Evolutionary conservation across 176 grass and related monocot genomes (phyloP), one percentile per base, ranked within the genome.

Genomic region (Saccharum officinarum): DNA sequence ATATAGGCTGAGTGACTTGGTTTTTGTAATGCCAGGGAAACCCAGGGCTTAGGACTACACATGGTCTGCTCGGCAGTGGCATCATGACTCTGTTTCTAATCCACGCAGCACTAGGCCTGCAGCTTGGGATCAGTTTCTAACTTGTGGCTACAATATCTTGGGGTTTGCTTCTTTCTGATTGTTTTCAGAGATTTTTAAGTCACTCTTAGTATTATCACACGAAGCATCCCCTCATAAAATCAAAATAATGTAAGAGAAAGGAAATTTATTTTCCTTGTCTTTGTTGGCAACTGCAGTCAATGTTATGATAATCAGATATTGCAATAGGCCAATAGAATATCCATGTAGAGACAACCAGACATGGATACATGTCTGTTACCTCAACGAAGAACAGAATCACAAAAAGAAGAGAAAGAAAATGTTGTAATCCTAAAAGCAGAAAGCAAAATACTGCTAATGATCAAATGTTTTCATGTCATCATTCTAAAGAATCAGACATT

Each of bases 1-100:
- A 26, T 16, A 62, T 75, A 83, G 25, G 13, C 52, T 10, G 0
- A 4, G 0, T 73, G 52, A 82, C 25, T 2, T 38, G 1, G 0
- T n/a, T 45, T 14, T 72, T 42, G 39, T 71, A 3, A 39, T 71
- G 39, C 40, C 89, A 95, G 93, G 93, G 85, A 10, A 94, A 92
- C 65, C 86, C 91, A 71, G 86, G 87, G 49, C 83, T 95, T 36
- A 89, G 97, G 80, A 85, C 57, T 40, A 82, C 86, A 33, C 97
- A 95, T 38, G 93, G 93, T 37, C 83, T 98, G 1, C 96, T 98
- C 52, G 96, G 93, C 70, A 94, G 96, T 46, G 89, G 96, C 80
- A 98, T 95, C 80, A 94, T 94, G 96, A 98, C 93, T 31, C 81
- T 95, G 14, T 95, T 98, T 62, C 86, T 98, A 45, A 83, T 98